phyloP scores from a whole-genome alignment of 2,329 filamentous ascomycete genomes.

The Stagonosporopsis cucurbitacearum region DNA sequence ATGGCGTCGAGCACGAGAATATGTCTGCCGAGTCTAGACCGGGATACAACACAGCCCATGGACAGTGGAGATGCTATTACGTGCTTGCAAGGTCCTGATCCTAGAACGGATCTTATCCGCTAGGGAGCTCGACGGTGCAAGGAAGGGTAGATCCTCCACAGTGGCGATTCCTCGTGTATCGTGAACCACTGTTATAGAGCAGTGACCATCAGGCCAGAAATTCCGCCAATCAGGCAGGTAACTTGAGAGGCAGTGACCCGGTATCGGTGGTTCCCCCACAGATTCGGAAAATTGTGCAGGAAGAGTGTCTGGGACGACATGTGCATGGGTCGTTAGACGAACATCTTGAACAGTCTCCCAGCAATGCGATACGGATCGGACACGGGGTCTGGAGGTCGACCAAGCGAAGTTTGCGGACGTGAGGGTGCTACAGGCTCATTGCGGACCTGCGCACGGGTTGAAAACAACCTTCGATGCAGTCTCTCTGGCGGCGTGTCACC shows the following conservation, averaged over 20 bases:
- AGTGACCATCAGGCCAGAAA: neutral
- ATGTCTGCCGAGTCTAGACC: neutral
- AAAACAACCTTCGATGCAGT: neutral
- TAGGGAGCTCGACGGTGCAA: constrained; percentile 1
- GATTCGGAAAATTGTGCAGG: neutral
- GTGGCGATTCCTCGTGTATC: constrained; percentile 9
- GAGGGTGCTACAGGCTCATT: neutral
- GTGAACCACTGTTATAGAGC: neutral
- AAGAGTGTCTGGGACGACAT: neutral
- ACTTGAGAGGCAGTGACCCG: neutral
- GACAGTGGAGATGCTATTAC: constrained; percentile 11
- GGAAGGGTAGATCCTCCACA: neutral
- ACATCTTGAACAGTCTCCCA: neutral
- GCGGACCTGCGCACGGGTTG: neutral
- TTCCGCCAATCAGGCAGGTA: neutral
- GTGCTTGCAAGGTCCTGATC: constrained; percentile 5
- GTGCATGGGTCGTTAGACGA: neutral
- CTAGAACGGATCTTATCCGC: constrained; percentile 7
- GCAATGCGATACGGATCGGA: neutral
- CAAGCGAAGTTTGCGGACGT: neutral
- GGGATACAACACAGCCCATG: neutral
- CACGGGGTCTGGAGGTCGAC: neutral
- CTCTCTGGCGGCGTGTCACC: neutral
- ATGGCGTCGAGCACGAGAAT: neutral
- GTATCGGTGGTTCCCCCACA: neutral